phyloP scores from a whole-genome alignment of 805 yeast species.

The Candida lessepsii region DNA sequence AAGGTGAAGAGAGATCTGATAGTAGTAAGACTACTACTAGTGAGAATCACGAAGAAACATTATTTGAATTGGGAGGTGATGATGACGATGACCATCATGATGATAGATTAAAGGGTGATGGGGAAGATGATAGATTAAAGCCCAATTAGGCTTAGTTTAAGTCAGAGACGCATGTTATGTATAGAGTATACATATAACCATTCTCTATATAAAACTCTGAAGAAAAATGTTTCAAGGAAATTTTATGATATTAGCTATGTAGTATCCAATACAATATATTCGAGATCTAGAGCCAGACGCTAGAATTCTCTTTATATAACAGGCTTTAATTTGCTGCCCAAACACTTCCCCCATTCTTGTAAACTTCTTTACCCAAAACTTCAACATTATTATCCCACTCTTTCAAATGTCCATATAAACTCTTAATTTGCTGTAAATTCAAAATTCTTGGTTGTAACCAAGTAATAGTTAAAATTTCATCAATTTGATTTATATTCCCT shows the following conservation, averaged over 20 bases:
- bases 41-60: slow-evolving; percentile 22
- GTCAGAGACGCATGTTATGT: too few species aligned
- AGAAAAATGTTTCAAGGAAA: neutral
- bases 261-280: too few species aligned
- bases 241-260: too few species aligned
- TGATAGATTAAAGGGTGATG: slow-evolving; percentile 17
- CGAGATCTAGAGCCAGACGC: too few species aligned
- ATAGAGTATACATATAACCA: too few species aligned
- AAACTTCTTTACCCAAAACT: slow-evolving; percentile 46
- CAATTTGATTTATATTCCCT: slow-evolving; percentile 90
- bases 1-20: slow-evolving; percentile 1
- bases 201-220: neutral
- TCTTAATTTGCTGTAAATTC: slow-evolving; percentile 73
- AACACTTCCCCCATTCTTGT: slow-evolving; percentile 38
- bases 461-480: slow-evolving; percentile 70
- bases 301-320: too few species aligned
- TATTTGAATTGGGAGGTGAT: slow-evolving; percentile 38
- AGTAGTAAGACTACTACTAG: slow-evolving; percentile 4
- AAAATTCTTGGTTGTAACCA: slow-evolving; percentile 98
- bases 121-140: too few species aligned
- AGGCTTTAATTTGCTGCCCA: slow-evolving; percentile 37
- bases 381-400: slow-evolving; percentile 79
- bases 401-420: slow-evolving; percentile 69
- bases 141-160: too few species aligned
- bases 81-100: slow-evolving; percentile 33